phyloP scores from a whole-genome alignment of 129 eudicot species.

The Erigeron canadensis region DNA sequence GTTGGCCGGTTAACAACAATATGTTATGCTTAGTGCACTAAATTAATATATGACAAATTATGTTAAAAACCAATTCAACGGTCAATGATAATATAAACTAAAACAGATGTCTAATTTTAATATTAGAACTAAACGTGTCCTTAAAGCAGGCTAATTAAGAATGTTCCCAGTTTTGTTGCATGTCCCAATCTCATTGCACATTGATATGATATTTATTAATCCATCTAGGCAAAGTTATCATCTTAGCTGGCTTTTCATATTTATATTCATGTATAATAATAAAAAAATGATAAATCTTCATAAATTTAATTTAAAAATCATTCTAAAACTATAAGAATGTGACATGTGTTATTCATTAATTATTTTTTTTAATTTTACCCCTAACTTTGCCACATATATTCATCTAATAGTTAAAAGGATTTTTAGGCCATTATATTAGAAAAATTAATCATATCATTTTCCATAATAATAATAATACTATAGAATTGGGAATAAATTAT shows the following conservation, averaged over 20 bases:
- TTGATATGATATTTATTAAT: background rate
- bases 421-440: too few species aligned
- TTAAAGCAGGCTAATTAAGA: slow-evolving; percentile 29
- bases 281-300: too few species aligned
- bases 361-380: too few species aligned
- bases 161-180: slow-evolving; percentile 38
- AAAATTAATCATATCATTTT: background rate
- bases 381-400: too few species aligned
- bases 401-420: too few species aligned
- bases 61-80: background rate
- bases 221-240: slow-evolving; percentile 5
- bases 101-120: background rate
- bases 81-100: slow-evolving; percentile 15
- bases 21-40: background rate
- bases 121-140: slow-evolving; percentile 12
- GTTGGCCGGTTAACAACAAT: too few species aligned
- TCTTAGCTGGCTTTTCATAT: slow-evolving; percentile 17
- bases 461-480: background rate
- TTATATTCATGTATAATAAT: background rate
- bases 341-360: too few species aligned
- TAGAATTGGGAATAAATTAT: too few species aligned
- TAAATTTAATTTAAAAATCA: background rate
- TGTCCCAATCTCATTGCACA: slow-evolving; percentile 24
- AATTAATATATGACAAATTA: background rate
- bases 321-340: too few species aligned